phyloP scores from a whole-genome alignment of 352 stramenopile genomes.

The Phytophthora cryptogea region DNA sequence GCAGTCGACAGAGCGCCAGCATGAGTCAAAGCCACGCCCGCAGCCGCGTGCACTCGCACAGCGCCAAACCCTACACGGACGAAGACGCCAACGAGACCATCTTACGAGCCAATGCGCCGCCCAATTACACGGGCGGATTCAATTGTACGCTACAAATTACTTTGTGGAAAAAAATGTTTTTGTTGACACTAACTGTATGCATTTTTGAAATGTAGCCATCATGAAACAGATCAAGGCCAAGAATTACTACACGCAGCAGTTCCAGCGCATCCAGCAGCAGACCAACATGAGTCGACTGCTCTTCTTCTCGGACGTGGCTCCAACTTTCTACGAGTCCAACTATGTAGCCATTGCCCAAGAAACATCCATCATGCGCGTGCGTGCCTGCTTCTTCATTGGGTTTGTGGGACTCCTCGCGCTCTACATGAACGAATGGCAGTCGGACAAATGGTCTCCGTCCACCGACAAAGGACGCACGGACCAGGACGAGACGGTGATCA shows the following conservation, averaged over 20 bases:
- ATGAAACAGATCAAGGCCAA: slow-evolving; percentile 84
- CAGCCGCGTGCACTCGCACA: slow-evolving; percentile 33
- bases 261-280: slow-evolving; percentile 79
- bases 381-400: slow-evolving; percentile 61
- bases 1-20: slow-evolving; percentile 35
- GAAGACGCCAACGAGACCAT: slow-evolving; percentile 71
- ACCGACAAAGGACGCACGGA: slow-evolving; percentile 38
- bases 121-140: slow-evolving; percentile 66
- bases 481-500: slow-evolving; percentile 49
- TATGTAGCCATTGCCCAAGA: slow-evolving; percentile 63
- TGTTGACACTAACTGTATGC: slow-evolving; percentile 1
- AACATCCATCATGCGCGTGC: slow-evolving; percentile 55
- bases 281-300: slow-evolving; percentile 69
- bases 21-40: slow-evolving; percentile 30
- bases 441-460: slow-evolving; percentile 45
- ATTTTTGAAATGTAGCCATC: slow-evolving; percentile 45
- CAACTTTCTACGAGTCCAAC: slow-evolving; percentile 66
- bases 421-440: slow-evolving; percentile 57
- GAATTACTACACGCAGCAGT: slow-evolving; percentile 79
- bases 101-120: slow-evolving; percentile 64
- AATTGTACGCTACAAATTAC: slow-evolving; percentile 31
- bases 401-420: slow-evolving; percentile 59
- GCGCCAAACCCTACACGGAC: slow-evolving; percentile 48
- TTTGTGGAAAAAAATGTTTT: neutral
- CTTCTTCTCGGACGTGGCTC: slow-evolving; percentile 62